Percentiles rank a stretch among this genome's conserved stretches.
Conservation (phyloP, 768 basidiomycete genomes). For the Mycena venus region DNA sequence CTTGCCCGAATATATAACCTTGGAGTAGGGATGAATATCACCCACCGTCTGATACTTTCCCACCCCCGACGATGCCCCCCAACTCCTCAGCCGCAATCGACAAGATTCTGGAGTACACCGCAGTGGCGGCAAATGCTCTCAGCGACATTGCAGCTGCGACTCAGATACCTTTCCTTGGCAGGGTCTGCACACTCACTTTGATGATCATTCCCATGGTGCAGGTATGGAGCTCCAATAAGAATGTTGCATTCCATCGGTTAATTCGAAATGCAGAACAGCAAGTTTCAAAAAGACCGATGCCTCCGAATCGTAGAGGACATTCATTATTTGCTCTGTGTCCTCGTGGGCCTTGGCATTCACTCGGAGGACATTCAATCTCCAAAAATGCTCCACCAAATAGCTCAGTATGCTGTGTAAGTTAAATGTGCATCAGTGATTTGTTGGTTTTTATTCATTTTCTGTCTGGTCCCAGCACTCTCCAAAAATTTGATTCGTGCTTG, state of each 20-base stretch:
- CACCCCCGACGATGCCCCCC: background rate
- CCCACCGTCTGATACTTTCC: background rate
- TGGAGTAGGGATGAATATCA: background rate
- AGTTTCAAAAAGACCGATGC: conserved; percentile 2
- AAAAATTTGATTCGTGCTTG: background rate
- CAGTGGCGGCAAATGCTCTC: background rate
- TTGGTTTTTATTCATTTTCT: background rate
- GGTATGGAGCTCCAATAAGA: background rate
- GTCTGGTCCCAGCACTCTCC: background rate
- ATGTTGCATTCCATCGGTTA: background rate
- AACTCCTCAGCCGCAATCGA: background rate
- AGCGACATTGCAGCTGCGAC: background rate
- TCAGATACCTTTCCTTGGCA: background rate
- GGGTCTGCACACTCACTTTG: background rate
- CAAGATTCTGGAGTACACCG: background rate
- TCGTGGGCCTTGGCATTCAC: no score
- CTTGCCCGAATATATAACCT: background rate
- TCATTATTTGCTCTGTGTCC: no score
- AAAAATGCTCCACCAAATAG: conserved; percentile 1
- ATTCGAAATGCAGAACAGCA: background rate
- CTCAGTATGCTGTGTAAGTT: background rate
- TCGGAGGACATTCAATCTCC: no score
- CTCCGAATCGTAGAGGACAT: background rate
- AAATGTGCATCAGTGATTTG: background rate
- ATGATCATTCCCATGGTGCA: background rate